These are phyloP conservation scores for Durotheca rogersii DNA, from an alignment of 495 filamentous ascomycete genomes.

Conservation along the genomic window DNA sequence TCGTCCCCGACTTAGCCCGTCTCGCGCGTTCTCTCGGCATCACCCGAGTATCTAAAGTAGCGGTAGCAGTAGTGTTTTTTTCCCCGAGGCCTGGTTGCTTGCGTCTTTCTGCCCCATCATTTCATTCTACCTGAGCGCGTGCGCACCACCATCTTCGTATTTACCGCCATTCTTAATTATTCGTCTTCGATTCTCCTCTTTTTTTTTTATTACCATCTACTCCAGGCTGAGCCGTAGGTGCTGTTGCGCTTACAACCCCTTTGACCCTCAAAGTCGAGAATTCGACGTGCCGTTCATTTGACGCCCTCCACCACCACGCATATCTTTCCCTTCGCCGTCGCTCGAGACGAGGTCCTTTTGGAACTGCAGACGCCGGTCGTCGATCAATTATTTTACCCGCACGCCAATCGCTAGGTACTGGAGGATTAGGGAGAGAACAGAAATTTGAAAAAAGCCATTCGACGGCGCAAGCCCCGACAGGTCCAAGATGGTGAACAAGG, in stretches of 20 bases:
- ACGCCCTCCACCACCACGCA: conserved; percentile 30
- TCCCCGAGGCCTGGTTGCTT: conserved; percentile 17
- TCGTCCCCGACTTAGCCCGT: too few species aligned
- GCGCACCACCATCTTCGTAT: conserved; percentile 34
- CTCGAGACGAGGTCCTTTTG: conserved; percentile 17
- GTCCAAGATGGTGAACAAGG: conserved; percentile 56
- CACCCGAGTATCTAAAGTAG: conserved; percentile 21
- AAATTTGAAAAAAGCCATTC: conserved; percentile 13
- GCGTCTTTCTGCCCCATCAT: conserved; percentile 11
- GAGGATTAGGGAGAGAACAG: conserved; percentile 23
- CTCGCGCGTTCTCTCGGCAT: too few species aligned
- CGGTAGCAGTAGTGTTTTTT: conserved; percentile 2
- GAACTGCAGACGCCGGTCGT: conserved; percentile 52
- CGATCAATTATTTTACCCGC: conserved; percentile 30
- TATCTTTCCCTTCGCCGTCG: conserved; percentile 13
- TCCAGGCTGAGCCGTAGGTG: conserved; percentile 31
- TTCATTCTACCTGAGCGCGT: conserved; percentile 19
- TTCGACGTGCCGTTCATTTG: conserved; percentile 40
- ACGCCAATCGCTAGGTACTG: conserved; percentile 21
- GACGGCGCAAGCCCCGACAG: conserved; percentile 14
- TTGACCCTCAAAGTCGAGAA: conserved; percentile 25
- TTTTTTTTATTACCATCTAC: conserved; percentile 27
- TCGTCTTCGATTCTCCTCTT: conserved; percentile 43
- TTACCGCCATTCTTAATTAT: conserved; percentile 44
- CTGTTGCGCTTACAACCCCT: conserved; percentile 35